Conservation (phyloP, 2,329 filamentous ascomycete species). For the Pseudopyrenochaeta lycopersici region DNA sequence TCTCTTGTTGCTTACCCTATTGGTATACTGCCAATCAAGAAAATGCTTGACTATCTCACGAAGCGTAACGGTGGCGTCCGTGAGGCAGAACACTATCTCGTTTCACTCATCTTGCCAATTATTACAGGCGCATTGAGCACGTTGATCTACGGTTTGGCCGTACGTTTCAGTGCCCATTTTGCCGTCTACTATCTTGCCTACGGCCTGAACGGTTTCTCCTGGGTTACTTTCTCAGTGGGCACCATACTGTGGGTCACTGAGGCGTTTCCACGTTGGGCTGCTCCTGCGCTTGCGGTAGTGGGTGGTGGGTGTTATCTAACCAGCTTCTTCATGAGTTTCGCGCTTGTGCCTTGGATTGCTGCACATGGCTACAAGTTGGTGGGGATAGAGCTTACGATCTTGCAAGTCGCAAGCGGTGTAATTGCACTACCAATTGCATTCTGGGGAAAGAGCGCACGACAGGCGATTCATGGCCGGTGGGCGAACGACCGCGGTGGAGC, state of each 20-base stretch:
- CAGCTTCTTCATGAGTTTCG: conserved; percentile 34
- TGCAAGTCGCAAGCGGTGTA: conserved; percentile 43
- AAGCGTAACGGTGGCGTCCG: conserved; percentile 37
- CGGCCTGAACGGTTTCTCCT: conserved; percentile 40
- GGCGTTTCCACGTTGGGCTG: conserved; percentile 45
- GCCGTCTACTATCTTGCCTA: conserved; percentile 34
- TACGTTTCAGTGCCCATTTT: conserved; percentile 21
- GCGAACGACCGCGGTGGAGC: conserved; percentile 36
- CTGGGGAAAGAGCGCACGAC: conserved; percentile 39
- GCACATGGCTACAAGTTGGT: conserved; percentile 38
- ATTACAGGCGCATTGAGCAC: conserved; percentile 32
- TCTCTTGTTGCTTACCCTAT: conserved; percentile 26
- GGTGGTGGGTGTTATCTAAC: conserved; percentile 32
- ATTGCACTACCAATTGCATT: conserved; percentile 40
- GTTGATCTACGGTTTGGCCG: conserved; percentile 35
- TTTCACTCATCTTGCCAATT: conserved; percentile 38
- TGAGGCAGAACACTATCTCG: conserved; percentile 44
- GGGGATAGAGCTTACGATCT: conserved; percentile 45
- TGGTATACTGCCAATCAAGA: conserved; percentile 11
- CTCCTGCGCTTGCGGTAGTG: conserved; percentile 37
- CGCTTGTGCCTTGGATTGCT: conserved; percentile 31
- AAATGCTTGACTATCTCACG: conserved; percentile 23
- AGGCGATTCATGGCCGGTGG: conserved; percentile 40
- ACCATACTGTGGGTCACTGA: conserved; percentile 45
- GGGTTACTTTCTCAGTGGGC: conserved; percentile 29